These are phyloP conservation scores for Eucalyptus victrix DNA, from an alignment of 345 rosid species.

Conservation along the genomic window DNA sequence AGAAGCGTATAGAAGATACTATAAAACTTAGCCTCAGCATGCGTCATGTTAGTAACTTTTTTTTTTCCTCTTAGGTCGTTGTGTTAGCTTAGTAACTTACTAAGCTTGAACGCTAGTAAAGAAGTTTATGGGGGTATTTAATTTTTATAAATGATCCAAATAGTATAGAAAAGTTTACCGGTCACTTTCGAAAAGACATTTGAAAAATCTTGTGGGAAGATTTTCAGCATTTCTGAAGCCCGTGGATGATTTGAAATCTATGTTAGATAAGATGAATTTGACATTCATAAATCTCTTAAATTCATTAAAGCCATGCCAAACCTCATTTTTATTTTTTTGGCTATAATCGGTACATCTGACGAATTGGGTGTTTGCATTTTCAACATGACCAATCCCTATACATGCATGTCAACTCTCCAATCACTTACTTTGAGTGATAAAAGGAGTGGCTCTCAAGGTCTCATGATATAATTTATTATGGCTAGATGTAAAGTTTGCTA, in stretches of 20 bases:
- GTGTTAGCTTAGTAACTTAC: background rate
- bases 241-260: background rate
- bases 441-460: background rate
- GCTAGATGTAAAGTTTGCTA: background rate
- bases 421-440: background rate
- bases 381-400: background rate
- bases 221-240: background rate
- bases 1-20: background rate
- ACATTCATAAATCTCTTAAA: background rate
- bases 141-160: background rate
- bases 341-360: rapidly evolving
- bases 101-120: background rate
- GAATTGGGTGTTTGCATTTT: background rate
- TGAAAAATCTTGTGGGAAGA: background rate
- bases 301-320: background rate
- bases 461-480: background rate
- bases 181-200: background rate
- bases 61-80: too few species aligned
- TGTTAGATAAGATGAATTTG: background rate
- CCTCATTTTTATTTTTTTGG: background rate
- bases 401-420: background rate
- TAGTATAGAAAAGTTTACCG: too few species aligned
- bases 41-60: background rate
- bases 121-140: background rate
- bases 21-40: background rate